Evolutionary conservation across 23 red algal genomes (phyloP), one percentile per base, ranked within the genome.

Genomic region (Gracilariopsis chorda): DNA sequence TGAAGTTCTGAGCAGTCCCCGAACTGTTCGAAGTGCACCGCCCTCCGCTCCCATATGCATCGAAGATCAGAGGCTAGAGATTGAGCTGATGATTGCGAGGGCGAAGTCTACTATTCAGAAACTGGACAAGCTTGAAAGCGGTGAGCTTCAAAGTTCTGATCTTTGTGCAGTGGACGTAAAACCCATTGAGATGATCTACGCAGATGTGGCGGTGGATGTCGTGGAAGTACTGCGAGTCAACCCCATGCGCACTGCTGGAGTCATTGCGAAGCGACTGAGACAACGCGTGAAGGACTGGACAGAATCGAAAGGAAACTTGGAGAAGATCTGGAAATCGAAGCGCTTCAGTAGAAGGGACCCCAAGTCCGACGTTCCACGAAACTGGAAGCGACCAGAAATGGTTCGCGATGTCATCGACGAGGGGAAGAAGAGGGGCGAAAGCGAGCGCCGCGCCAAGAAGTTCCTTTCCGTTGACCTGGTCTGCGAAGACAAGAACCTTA

Each of bases 301-400:
- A 12, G 84, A 53, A 29, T 88, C 84, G 33, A 74, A 64, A 29
- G 76, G 60, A 43, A 46, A 77, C 34, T 32, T 88, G 17, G 84
- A 88, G 64, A n/a, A 75, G 49, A 39, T 88, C 7, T 88, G 84
- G 84, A 76, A 74, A 51, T 76, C 84, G 17, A 88, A 74, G 67
- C 64, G 84, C 42, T 88, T 88, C 69, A 51, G 29, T 55, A 19
- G 45, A 36, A 55, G 39, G 28, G 48, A 74, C 46, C 25, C 32
- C 13, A 60, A 37, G 62, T 70, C 51, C 29, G 67, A 60, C 76
- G 30, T 28, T 2, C 67, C 69, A 17, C 64, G 84, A 23, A 76
- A 42, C 5, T 88, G 84, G 84, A 88, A 76, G 27, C 32, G 60
- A 64, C 24, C 67, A 47, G 84, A 88, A 37, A 48, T 88, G 48